A percentile compares a stretch with the other conserved stretches of the same genome.
phyloP scores from a whole-genome alignment of 228 moss, liverwort and hornwort genomes.

The Sphagnum magellanicum region DNA sequence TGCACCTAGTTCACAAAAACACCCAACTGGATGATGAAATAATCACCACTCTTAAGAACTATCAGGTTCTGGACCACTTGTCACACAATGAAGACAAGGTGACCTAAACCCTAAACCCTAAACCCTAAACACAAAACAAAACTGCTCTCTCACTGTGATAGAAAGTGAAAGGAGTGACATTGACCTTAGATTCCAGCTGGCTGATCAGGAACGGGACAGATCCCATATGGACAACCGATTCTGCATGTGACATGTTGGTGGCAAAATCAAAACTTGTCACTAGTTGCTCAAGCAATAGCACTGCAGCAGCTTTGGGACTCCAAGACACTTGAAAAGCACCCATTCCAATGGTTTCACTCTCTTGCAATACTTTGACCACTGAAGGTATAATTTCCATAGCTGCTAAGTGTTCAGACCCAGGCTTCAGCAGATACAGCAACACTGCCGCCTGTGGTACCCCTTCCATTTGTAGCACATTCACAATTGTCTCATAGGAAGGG shows the following conservation, averaged over 20 bases:
- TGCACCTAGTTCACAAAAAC: not conserved
- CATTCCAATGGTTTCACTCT: conserved; percentile 10
- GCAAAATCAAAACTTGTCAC: conserved; percentile 34
- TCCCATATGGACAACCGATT: conserved; percentile 27
- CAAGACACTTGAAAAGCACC: conserved; percentile 18
- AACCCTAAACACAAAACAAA: too few relatives aligned
- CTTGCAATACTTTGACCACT: conserved; percentile 28
- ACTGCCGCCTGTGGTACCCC: conserved; percentile 39
- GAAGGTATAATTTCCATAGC: conserved; percentile 27
- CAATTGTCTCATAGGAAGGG: conserved; percentile 18
- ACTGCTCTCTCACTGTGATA: too few relatives aligned
- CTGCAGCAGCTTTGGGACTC: conserved; percentile 38
- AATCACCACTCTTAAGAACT: too few relatives aligned
- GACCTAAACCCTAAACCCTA: too few relatives aligned
- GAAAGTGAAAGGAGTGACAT: not conserved
- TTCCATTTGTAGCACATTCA: conserved; percentile 18
- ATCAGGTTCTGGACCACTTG: too few relatives aligned
- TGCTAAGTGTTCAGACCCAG: conserved; percentile 23
- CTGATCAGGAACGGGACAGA: conserved; percentile 34
- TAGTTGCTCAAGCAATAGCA: conserved; percentile 38
- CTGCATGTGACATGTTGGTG: conserved; percentile 43
- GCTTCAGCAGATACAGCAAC: conserved; percentile 39
- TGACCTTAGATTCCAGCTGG: conserved; percentile 24
- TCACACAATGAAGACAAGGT: too few relatives aligned
- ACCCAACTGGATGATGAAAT: not conserved